Conservation (phyloP, 352 stramenopile species). For the Phytophthora citricola region DNA sequence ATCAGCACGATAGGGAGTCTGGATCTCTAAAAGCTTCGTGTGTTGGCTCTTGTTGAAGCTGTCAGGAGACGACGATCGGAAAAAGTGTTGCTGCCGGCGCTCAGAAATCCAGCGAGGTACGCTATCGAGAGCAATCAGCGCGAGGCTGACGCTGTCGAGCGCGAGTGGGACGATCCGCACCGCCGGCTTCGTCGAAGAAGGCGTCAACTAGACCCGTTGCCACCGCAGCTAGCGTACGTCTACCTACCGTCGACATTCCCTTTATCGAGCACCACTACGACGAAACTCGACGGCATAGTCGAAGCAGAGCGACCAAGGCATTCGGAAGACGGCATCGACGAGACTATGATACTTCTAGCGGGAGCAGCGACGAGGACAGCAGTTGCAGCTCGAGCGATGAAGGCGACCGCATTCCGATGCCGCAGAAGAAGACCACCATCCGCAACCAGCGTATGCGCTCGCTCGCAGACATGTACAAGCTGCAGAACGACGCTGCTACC, state of each 20-base stretch:
- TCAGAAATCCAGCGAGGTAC: slow-evolving; percentile 17
- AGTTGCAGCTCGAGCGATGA: slow-evolving; percentile 20
- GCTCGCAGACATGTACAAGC: slow-evolving; percentile 49
- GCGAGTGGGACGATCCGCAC: slow-evolving; percentile 13
- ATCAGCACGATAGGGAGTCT: slow-evolving; percentile 30
- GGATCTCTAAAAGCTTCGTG: slow-evolving; percentile 26
- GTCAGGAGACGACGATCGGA: slow-evolving; percentile 8
- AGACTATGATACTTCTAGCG: slow-evolving; percentile 9
- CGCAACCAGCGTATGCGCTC: slow-evolving; percentile 53
- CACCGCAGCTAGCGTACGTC: slow-evolving; percentile 25
- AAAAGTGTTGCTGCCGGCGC: slow-evolving; percentile 22
- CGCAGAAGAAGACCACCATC: slow-evolving; percentile 16
- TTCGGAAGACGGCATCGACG: not conserved
- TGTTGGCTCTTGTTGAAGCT: slow-evolving; percentile 9
- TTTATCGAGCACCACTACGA: slow-evolving; percentile 3
- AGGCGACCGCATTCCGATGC: not conserved
- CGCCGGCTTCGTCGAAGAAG: slow-evolving; percentile 20
- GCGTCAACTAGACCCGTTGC: not conserved
- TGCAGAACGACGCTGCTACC: slow-evolving; percentile 48
- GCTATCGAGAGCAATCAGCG: slow-evolving; percentile 19
- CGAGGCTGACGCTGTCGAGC: slow-evolving; percentile 11
- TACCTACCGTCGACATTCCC: slow-evolving; percentile 24
- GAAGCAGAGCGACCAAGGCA: not conserved
- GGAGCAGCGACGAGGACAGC: slow-evolving; percentile 21
- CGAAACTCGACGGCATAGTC: slow-evolving; percentile 3